Evolutionary conservation across 2,329 filamentous ascomycete genomes (phyloP).

Genomic region (Epicoccum nigrum): DNA sequence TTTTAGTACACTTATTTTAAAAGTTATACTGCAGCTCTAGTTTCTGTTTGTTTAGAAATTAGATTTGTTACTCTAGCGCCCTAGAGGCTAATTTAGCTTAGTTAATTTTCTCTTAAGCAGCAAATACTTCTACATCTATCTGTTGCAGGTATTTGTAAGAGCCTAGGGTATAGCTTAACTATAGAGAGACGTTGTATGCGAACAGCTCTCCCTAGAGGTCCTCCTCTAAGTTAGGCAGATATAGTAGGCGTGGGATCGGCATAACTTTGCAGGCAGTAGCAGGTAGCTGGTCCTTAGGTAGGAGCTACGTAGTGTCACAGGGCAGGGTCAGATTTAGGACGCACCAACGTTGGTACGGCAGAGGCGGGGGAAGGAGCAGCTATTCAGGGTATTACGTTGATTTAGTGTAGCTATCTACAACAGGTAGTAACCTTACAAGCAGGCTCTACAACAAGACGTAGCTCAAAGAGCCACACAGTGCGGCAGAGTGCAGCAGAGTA

Average conservation of each 20-base stretch:
- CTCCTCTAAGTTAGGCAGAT: too few relatives aligned
- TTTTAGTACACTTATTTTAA: background rate
- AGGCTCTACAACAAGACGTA: slow-evolving; percentile 1
- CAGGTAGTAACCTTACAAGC: background rate
- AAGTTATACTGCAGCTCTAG: background rate
- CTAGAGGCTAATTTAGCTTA: too few relatives aligned
- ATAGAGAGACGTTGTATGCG: background rate
- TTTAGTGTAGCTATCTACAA: slow-evolving; percentile 4
- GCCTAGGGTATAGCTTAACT: background rate
- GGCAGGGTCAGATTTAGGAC: background rate
- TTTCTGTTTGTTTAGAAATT: background rate
- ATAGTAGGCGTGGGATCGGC: too few relatives aligned
- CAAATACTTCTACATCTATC: background rate
- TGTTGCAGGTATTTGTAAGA: background rate
- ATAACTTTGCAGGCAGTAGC: background rate
- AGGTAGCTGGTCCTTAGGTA: background rate
- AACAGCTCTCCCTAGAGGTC: too few relatives aligned
- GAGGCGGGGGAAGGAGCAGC: background rate
- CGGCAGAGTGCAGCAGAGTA: background rate
- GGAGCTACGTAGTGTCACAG: background rate
- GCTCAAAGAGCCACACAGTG: slow-evolving; percentile 2
- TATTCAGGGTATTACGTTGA: background rate
- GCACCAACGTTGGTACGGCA: background rate
- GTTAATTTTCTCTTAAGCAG: too few relatives aligned
- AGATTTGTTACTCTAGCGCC: background rate